A percentile compares a stretch with the other conserved stretches of the same genome.
Conservation (phyloP, 306 rosid species). For the Prunus persica region Prunus_persica_NCBIv2 NC_034015.1:2304501-2305000, state of each 20-base stretch:
- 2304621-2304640: neutral
- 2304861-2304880: too few relatives aligned
- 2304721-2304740: slow-evolving; percentile 31
- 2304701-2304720: neutral
- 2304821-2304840: slow-evolving; percentile 39
- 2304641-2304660: neutral
- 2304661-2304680: slow-evolving; percentile 6
- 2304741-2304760: slow-evolving; percentile 3
- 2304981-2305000: fast-evolving
- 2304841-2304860: too few relatives aligned
- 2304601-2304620: neutral
- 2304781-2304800: slow-evolving; percentile 9
- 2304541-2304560: neutral
- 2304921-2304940: too few relatives aligned
- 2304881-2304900: neutral
- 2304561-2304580: neutral
- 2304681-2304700: slow-evolving; percentile 52
- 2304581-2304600: neutral
- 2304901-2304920: too few relatives aligned
- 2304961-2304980: too few relatives aligned
- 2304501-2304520: slow-evolving; percentile 52
- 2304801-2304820: slow-evolving; percentile 7
- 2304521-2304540: slow-evolving; percentile 49
- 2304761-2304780: neutral
- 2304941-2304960: too few relatives aligned